These are phyloP conservation scores for Xenoacremonium recifei DNA, from an alignment of 2,329 filamentous ascomycete species.

Conservation along the genomic window DNA sequence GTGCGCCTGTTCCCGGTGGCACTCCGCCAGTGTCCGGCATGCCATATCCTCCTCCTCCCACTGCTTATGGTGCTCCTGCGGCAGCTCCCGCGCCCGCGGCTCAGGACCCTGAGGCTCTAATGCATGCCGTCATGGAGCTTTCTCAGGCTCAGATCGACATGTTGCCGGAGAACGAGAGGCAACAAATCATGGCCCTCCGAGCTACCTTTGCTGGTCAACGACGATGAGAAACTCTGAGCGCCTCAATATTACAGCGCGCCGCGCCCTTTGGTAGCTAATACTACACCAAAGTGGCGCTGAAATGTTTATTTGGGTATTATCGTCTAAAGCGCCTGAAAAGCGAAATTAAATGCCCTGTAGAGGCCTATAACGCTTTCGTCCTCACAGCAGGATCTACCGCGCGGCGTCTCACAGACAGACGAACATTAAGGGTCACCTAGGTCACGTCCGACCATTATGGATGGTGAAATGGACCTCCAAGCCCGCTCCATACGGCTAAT, in stretches of 20 bases:
- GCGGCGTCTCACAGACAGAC: too few relatives aligned
- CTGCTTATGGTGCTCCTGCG: conserved; percentile 32
- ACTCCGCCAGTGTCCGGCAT: conserved; percentile 47
- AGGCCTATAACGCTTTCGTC: too few relatives aligned
- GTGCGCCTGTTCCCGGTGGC: conserved; percentile 39
- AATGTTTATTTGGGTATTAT: too few relatives aligned
- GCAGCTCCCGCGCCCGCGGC: conserved; percentile 32
- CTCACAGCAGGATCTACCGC: too few relatives aligned
- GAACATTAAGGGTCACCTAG: too few relatives aligned
- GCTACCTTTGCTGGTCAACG: conserved; percentile 54
- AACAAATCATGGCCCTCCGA: conserved; percentile 76
- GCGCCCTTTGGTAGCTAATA: too few relatives aligned
- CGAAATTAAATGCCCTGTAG: too few relatives aligned
- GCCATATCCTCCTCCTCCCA: conserved; percentile 41
- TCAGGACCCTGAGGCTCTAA: conserved; percentile 67
- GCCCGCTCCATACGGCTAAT: too few relatives aligned
- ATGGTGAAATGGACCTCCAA: too few relatives aligned
- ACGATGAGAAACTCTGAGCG: conserved; percentile 25
- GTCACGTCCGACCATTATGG: too few relatives aligned
- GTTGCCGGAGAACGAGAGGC: conserved; percentile 70
- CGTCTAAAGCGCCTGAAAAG: too few relatives aligned
- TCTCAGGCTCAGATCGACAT: conserved; percentile 77
- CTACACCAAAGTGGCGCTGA: too few relatives aligned
- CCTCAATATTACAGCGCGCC: not conserved
- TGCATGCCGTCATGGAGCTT: conserved; percentile 79